phyloP scores from a whole-genome alignment of 2,329 filamentous ascomycete genomes.

The Ophiosphaerella herpotricha region DNA sequence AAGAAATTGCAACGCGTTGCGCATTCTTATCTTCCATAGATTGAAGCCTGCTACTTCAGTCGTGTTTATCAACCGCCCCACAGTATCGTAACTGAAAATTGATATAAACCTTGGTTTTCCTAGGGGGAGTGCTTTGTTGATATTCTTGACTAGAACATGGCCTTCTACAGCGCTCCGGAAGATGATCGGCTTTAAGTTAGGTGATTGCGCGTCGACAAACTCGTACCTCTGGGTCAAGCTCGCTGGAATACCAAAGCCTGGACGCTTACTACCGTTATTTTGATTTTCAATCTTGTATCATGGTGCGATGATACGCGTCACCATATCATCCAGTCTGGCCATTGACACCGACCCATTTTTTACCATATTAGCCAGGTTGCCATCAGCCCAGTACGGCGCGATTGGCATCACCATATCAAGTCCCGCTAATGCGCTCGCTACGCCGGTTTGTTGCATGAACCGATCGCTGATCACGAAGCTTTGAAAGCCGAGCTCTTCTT shows the following conservation, averaged over 20 bases:
- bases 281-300: conserved; percentile 62
- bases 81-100: conserved; percentile 65
- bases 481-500: conserved; percentile 53
- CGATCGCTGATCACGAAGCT: conserved; percentile 46
- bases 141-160: conserved; percentile 68
- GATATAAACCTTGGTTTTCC: conserved; percentile 57
- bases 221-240: conserved; percentile 50
- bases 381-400: conserved; percentile 59
- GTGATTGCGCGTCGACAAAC: conserved; percentile 61
- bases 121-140: conserved; percentile 60
- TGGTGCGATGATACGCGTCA: conserved; percentile 55
- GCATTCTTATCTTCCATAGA: conserved; percentile 1
- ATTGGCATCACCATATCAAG: conserved; percentile 51
- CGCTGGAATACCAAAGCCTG: background rate
- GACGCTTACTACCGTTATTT: background rate
- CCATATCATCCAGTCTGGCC: conserved; percentile 66
- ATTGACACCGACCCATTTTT: conserved; percentile 63
- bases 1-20: background rate
- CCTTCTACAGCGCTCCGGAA: conserved; percentile 65
- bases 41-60: background rate
- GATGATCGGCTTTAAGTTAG: conserved; percentile 54
- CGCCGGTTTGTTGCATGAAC: conserved; percentile 48
- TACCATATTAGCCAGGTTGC: conserved; percentile 55
- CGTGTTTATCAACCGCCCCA: background rate
- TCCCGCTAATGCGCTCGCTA: conserved; percentile 47